These are phyloP conservation scores for Lycium ferocissimum DNA, from an alignment of 257 asterid genomes.

Conservation along the genomic window DNA sequence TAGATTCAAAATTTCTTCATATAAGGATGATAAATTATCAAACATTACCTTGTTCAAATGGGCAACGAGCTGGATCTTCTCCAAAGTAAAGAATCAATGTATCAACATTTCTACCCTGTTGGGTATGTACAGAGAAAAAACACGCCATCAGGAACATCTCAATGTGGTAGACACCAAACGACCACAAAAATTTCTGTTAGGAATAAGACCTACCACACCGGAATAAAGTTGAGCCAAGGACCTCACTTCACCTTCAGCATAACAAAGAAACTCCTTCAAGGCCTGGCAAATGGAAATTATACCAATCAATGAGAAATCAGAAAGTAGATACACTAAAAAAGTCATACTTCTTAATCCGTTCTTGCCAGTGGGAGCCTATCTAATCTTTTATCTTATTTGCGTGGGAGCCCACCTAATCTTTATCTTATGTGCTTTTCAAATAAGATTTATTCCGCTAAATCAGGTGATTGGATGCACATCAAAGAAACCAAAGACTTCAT, in stretches of 20 bases:
- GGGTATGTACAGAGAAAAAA: constrained; percentile 26
- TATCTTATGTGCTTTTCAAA: too few species aligned
- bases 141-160: neutral
- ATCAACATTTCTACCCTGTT: constrained; percentile 94
- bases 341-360: neutral
- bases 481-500: too few species aligned
- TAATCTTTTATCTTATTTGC: too few species aligned
- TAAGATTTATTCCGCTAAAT: too few species aligned
- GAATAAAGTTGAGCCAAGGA: constrained; percentile 86
- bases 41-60: constrained; percentile 83
- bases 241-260: constrained; percentile 93
- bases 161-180: neutral
- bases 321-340: neutral
- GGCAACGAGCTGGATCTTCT: constrained; percentile 93
- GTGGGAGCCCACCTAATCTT: too few species aligned
- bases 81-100: constrained; percentile 87
- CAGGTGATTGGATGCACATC: too few species aligned
- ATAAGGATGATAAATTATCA: neutral
- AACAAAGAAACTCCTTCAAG: constrained; percentile 79
- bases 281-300: constrained; percentile 52
- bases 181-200: constrained; percentile 23
- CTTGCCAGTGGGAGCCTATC: too few species aligned
- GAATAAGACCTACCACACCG: constrained; percentile 71
- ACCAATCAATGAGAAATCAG: neutral
- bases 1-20: too few species aligned